These are phyloP conservation scores for Salix dunnii DNA, from an alignment of 345 rosid genomes.

Conservation along the genomic window DNA sequence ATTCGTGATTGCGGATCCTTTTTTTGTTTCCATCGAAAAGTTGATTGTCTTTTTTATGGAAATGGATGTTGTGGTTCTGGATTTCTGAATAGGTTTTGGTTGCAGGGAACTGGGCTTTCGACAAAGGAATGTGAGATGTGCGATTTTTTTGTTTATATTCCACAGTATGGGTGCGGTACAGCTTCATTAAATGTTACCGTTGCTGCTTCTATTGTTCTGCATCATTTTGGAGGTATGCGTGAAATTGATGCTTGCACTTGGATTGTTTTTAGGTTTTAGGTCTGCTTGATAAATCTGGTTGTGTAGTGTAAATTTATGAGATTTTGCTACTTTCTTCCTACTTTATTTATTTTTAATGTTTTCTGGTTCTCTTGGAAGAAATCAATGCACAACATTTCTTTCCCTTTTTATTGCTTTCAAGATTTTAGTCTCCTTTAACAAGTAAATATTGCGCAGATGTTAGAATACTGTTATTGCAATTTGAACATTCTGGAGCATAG, in stretches of 20 bases:
- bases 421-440: neutral
- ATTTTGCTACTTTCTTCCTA: neutral
- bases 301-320: neutral
- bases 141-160: conserved; percentile 85
- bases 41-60: neutral
- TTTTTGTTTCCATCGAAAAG: neutral
- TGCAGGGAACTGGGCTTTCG: conserved; percentile 87
- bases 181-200: conserved; percentile 94
- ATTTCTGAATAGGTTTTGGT: neutral
- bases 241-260: neutral
- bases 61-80: neutral
- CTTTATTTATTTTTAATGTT: neutral
- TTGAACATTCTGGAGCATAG: neutral
- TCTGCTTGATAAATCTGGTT: neutral
- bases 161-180: conserved; percentile 90
- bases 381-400: too few relatives aligned
- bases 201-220: conserved; percentile 92
- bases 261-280: neutral
- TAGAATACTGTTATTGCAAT: neutral
- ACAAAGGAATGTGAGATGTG: conserved; percentile 88
- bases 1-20: neutral
- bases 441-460: neutral
- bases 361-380: neutral
- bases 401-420: too few relatives aligned
- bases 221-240: conserved; percentile 83